phyloP scores from a whole-genome alignment of 768 basidiomycete species.

The Leccinum variicolor region DNA sequence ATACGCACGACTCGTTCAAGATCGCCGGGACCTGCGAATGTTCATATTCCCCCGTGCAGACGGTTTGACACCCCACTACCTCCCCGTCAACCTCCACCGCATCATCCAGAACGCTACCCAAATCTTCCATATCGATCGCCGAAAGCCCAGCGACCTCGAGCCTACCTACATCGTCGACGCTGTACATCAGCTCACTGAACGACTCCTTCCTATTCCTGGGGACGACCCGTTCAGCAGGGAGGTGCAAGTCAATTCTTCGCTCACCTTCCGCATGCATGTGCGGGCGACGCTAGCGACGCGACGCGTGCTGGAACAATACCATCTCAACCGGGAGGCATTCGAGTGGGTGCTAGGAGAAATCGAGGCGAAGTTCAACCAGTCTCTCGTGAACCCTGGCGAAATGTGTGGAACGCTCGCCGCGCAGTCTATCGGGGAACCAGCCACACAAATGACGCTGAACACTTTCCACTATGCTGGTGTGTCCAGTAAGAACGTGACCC shows the following conservation, averaged over 20 bases:
- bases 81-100: constrained; percentile 94
- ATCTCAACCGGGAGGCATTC: constrained; percentile 89
- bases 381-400: constrained; percentile 90
- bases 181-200: constrained; percentile 68
- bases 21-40: constrained; percentile 73
- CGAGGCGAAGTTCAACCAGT: constrained; percentile 93
- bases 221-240: constrained; percentile 69
- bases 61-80: constrained; percentile 70
- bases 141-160: constrained; percentile 90
- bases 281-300: constrained; percentile 86
- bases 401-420: constrained; percentile 99
- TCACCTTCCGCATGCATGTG: constrained; percentile 91
- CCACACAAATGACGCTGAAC: constrained; percentile 99
- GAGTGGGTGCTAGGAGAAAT: constrained; percentile 97
- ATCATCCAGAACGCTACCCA: constrained; percentile 94
- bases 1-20: constrained; percentile 58
- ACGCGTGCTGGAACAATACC: constrained; percentile 83
- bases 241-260: constrained; percentile 84
- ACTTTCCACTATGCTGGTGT: constrained; percentile 99
- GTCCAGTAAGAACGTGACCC: constrained; percentile 98
- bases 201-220: constrained; percentile 86
- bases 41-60: constrained; percentile 83
- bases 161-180: constrained; percentile 83
- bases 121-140: constrained; percentile 94
- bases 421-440: constrained; percentile 98